These are phyloP conservation scores for Thuja plicata DNA, from an alignment of 83 land plant species.

Conservation along the genomic window DNA sequence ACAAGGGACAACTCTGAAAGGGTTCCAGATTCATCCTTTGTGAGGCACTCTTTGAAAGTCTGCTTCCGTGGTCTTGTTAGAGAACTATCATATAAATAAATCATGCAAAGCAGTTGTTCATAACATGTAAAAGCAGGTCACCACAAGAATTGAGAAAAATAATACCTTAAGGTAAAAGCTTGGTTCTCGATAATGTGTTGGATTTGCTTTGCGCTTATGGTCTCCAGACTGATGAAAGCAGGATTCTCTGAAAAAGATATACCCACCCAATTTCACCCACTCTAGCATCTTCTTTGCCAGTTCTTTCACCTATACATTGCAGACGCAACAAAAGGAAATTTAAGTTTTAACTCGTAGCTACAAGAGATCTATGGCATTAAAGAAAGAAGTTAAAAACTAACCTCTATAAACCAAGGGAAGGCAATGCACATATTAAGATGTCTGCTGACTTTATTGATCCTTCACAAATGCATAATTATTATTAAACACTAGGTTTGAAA, in stretches of 20 bases:
- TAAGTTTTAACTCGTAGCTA: background rate
- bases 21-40: slow-evolving; percentile 60
- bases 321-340: background rate
- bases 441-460: background rate
- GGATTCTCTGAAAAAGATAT: slow-evolving; percentile 93
- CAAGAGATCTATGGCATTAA: background rate
- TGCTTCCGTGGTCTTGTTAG: slow-evolving; percentile 22
- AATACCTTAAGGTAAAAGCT: slow-evolving; percentile 90
- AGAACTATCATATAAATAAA: background rate
- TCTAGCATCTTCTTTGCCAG: slow-evolving; percentile 69
- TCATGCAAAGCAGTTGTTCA: background rate
- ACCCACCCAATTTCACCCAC: slow-evolving; percentile 90
- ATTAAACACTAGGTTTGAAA: background rate
- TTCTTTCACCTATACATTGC: slow-evolving; percentile 56
- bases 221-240: slow-evolving; percentile 99
- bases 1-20: slow-evolving; percentile 71
- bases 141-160: background rate
- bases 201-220: slow-evolving; percentile 80
- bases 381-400: background rate
- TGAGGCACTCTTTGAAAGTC: slow-evolving; percentile 76
- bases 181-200: slow-evolving; percentile 97
- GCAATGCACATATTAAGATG: background rate
- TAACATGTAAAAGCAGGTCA: slow-evolving; percentile 7
- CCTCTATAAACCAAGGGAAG: background rate
- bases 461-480: background rate